Conservation (phyloP, 2,329 filamentous ascomycete genomes). For the Knufia fluminis region DNA sequence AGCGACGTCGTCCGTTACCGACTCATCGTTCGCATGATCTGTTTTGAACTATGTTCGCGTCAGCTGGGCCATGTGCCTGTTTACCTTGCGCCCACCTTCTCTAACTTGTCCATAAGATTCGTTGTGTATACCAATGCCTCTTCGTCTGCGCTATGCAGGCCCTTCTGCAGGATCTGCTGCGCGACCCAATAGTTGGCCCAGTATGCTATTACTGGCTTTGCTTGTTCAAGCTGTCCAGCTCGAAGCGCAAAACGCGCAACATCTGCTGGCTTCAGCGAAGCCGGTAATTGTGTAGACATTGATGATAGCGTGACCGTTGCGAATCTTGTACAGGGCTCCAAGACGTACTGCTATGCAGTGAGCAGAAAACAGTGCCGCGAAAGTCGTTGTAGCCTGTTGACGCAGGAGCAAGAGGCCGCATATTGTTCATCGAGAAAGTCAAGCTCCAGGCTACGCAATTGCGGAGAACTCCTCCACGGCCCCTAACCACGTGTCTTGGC, state of each 20-base stretch:
- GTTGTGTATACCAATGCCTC: constrained; percentile 75
- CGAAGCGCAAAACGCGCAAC: constrained; percentile 75
- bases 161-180: constrained; percentile 76
- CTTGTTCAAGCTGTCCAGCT: constrained; percentile 71
- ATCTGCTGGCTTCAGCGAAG: constrained; percentile 67
- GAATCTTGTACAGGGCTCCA: too few species aligned
- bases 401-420: background rate
- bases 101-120: constrained; percentile 80
- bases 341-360: too few species aligned
- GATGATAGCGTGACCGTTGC: too few species aligned
- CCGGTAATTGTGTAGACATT: constrained; percentile 66
- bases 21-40: constrained; percentile 67
- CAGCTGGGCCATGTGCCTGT: background rate
- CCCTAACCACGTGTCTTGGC: too few species aligned
- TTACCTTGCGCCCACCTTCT: constrained; percentile 47
- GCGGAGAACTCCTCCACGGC: constrained; percentile 8
- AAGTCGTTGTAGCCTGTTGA: background rate
- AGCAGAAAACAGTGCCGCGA: too few species aligned
- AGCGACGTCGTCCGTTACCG: constrained; percentile 72
- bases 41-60: constrained; percentile 53
- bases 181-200: constrained; percentile 95
- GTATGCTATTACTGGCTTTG: constrained; percentile 83
- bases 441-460: background rate
- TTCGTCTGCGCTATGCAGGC: constrained; percentile 67
- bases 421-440: background rate